These are phyloP conservation scores for Aspergillus diversus DNA, from an alignment of 495 filamentous ascomycete genomes.

Conservation along the genomic window DNA sequence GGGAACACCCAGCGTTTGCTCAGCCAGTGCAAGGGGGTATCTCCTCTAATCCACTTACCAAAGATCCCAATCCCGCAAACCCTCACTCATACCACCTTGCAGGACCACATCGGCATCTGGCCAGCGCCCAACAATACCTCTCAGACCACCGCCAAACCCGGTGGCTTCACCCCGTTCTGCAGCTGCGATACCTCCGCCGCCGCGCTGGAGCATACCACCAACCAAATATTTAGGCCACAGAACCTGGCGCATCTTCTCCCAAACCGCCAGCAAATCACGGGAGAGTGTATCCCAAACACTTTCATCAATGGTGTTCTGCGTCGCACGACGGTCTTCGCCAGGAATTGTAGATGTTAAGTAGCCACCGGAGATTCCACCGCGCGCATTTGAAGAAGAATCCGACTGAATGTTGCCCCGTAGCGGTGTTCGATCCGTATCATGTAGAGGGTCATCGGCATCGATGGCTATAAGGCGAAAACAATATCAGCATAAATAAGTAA, in stretches of 20 bases:
- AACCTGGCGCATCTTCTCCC: conserved; percentile 98
- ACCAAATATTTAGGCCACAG: conserved; percentile 95
- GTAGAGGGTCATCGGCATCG: conserved; percentile 90
- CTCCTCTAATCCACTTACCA: conserved; percentile 57
- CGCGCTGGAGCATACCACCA: conserved; percentile 64
- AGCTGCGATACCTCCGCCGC: conserved; percentile 71
- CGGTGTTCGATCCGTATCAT: conserved; percentile 70
- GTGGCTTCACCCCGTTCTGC: conserved; percentile 67
- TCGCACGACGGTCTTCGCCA: conserved; percentile 92
- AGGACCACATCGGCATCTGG: conserved; percentile 71
- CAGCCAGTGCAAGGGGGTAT: not conserved
- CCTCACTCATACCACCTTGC: conserved; percentile 82
- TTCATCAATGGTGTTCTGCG: conserved; percentile 95
- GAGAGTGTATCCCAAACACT: conserved; percentile 93
- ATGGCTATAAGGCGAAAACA: conserved; percentile 55
- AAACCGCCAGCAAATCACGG: conserved; percentile 88
- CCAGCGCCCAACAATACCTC: conserved; percentile 69
- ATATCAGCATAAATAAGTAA: conserved; percentile 3
- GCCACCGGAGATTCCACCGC: conserved; percentile 51
- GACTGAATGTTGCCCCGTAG: conserved; percentile 79
- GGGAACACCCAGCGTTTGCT: not conserved
- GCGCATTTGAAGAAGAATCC: conserved; percentile 50
- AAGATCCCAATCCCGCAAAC: conserved; percentile 93
- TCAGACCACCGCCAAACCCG: conserved; percentile 63
- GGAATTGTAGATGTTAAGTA: conserved; percentile 88